Base-by-base conservation (phyloP, 73 alveolate species). In the Symbiodinium pilosum region DNA sequence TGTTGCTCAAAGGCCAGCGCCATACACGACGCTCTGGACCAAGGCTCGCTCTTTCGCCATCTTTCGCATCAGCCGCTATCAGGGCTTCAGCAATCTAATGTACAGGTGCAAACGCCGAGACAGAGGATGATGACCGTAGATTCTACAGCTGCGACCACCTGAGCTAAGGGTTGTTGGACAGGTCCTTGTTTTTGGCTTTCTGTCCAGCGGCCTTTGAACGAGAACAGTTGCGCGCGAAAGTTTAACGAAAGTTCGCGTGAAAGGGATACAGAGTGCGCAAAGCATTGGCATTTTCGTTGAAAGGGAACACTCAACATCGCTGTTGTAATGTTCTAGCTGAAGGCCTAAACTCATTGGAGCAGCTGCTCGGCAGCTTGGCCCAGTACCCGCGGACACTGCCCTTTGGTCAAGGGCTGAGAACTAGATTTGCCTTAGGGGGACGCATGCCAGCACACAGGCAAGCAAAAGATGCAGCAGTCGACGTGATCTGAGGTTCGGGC, bases 371-470 rank as follows among this genome's bases (percentile, higher is more conserved):
- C n/a, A 69, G 97, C 97, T 68, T 91, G 40, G 97, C 97, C 16
- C 77, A 91, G 43, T 91, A 91, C 43, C 97, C 97, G 18, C 97
- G 97, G 51, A 91, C 97, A 1, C 34, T 91, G 87, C 97, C 97
- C 9, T 91, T 91, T 43, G 97, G 97, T 42, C 43, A 12, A 4
- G 85, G 43, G 85, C 85, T 32, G 44, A 71, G 85, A 7, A 36
- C 14, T 18, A 47, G 21, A 64, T 32, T 26, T 14, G 39, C 5
- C 21, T 47, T 9, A 47, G 59, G 59, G 59, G 21, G 18, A 24
- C 36, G 77, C 77, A 64, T 12, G 77, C 36, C 8, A 12, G 77
- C 38, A 9, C 36, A 56, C 3, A 7, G 8, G 16, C 36, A 20
- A 20, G 26, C 75, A 11, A 11, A 56, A 16, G 75, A 56, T 18